Evolutionary conservation across 148 eudicot species (phyloP), one percentile per base, ranked within the genome.

Genomic region (Vaccinium macrocarpon): DNA sequence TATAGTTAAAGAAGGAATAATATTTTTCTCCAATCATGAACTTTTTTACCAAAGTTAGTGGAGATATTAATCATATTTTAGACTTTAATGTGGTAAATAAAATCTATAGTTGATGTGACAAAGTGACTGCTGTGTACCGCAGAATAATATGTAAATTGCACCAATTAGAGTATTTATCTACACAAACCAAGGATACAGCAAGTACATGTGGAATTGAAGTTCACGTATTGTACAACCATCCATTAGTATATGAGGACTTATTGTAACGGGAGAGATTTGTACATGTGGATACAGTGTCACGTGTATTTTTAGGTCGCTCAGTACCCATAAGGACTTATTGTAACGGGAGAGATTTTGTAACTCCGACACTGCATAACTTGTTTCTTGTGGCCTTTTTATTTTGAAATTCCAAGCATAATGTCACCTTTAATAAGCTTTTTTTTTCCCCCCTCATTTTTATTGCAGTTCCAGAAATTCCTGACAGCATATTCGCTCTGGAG

Each of bases 381-480:
- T 27, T 59, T 27, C 38, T 0, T 66, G 72, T 66, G 15, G 25
- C 21, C 15, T 71, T 42, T 13, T 4, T 25, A n/a, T 57, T 46
- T 83, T 62, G 16, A 11, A 48, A 14, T 81, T 15, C 72, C 11
- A 66, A 70, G 42, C 70, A 23, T 1, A 11, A 57, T 32, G 1
- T 51, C 25, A 72, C 12, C 13, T 78, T 32, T 35, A 35, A 27
- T 51, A 16, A 6, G 35, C 29, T 76, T 61, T 16, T 51, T 51
- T 4, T 66, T 66, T 55, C 16, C 6, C 78, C 70, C 55, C 72
- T 12, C 51, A 61, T 77, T 49, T 52, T 21, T 35, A 21, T 84
- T 91, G 84, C 93, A 93, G 97, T 87, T 87, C 85, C 93, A 32
- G 90, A 90, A 76, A 86, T 92, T 85, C 90, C 98, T 1, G 95